Conservation (phyloP, 108 stramenopile genomes). For the Cyclotella kingstonii region DNA sequence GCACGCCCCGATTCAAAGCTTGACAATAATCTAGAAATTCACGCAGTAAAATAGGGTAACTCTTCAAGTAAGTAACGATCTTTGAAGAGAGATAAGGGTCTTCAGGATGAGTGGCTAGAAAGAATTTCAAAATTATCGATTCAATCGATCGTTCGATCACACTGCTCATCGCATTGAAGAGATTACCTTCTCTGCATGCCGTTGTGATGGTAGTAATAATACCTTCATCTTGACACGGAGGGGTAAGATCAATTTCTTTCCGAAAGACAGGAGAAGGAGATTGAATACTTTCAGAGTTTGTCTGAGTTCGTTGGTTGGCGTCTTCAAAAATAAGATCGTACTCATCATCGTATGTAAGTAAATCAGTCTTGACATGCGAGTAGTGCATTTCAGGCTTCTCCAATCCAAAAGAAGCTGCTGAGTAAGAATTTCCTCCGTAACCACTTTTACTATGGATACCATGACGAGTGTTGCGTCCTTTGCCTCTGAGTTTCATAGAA, state of each 20-base stretch:
- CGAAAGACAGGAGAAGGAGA: background rate
- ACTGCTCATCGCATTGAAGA: slow-evolving; percentile 1
- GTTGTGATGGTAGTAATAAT: slow-evolving; percentile 17
- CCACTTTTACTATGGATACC: background rate
- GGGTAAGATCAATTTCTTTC: background rate
- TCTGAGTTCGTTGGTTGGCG: slow-evolving; percentile 1
- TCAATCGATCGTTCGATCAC: slow-evolving; percentile 17
- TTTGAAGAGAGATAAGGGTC: slow-evolving; percentile 24
- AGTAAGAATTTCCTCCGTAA: background rate
- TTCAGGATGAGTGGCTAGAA: slow-evolving; percentile 30
- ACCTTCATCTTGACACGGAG: slow-evolving; percentile 14
- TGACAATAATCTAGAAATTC: slow-evolving; percentile 31
- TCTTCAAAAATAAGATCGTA: slow-evolving; percentile 18
- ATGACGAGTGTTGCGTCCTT: background rate
- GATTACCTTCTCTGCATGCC: slow-evolving; percentile 16
- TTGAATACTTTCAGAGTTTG: background rate
- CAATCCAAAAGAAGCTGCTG: slow-evolving; percentile 21
- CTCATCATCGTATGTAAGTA: slow-evolving; percentile 39
- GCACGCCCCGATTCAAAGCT: slow-evolving; percentile 15
- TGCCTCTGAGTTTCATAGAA: background rate
- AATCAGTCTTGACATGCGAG: slow-evolving; percentile 26
- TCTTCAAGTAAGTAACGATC: slow-evolving; percentile 18
- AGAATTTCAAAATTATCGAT: slow-evolving; percentile 32
- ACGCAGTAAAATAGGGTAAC: slow-evolving; percentile 18
- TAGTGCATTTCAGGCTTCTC: slow-evolving; percentile 35